Evolutionary conservation across 2,329 filamentous ascomycete genomes (phyloP).

Genomic region (Colletotrichum musae): DNA sequence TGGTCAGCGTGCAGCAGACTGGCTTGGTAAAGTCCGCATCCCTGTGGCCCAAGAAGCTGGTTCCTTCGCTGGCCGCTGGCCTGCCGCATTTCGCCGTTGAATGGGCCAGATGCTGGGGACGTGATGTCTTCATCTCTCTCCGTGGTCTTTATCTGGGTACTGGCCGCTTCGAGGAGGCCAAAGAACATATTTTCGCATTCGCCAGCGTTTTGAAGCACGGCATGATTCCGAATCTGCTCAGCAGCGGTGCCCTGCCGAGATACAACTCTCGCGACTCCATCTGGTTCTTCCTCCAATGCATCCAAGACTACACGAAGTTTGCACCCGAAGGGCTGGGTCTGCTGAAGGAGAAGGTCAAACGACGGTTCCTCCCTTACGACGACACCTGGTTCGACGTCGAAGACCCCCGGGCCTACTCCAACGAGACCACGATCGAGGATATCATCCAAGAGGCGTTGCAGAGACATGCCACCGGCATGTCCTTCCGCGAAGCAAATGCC

Average conservation of each 20-base stretch:
- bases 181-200: constrained; percentile 94
- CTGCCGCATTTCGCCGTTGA: constrained; percentile 93
- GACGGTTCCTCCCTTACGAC: constrained; percentile 94
- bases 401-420: constrained; percentile 88
- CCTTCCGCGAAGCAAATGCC: constrained; percentile 95
- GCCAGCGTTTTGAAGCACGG: constrained; percentile 97
- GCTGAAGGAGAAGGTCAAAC: constrained; percentile 81
- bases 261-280: constrained; percentile 98
- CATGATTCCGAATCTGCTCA: constrained; percentile 96
- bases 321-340: constrained; percentile 83
- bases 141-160: constrained; percentile 93
- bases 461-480: constrained; percentile 89
- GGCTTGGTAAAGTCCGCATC: constrained; percentile 92
- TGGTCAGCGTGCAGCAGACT: constrained; percentile 93
- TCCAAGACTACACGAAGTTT: constrained; percentile 91
- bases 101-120: constrained; percentile 97
- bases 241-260: constrained; percentile 86
- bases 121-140: constrained; percentile 96
- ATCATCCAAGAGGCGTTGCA: constrained; percentile 95
- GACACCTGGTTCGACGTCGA: constrained; percentile 92
- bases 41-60: constrained; percentile 86
- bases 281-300: constrained; percentile 97
- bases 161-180: constrained; percentile 88
- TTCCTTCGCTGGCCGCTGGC: constrained; percentile 91
- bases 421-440: constrained; percentile 86